phyloP scores from a whole-genome alignment of 2,329 filamentous ascomycete species.

The Aotearoamyces nothofagi region DNA sequence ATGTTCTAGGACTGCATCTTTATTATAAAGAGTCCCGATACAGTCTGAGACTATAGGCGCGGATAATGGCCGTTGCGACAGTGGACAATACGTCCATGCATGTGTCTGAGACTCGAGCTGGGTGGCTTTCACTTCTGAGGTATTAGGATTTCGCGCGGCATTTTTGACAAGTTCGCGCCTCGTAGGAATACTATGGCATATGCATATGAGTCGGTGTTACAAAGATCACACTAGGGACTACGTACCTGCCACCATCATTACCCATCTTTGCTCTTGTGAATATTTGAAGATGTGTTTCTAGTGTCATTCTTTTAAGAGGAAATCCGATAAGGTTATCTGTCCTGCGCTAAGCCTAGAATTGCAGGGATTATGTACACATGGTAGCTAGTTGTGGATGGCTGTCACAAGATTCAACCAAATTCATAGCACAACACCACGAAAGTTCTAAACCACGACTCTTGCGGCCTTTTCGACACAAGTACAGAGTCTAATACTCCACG shows the following conservation, averaged over 20 bases:
- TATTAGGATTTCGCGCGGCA: slow-evolving; percentile 67
- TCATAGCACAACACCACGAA: slow-evolving; percentile 1
- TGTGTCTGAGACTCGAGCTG: slow-evolving; percentile 75
- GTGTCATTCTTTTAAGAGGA: too few relatives aligned
- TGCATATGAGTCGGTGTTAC: background rate
- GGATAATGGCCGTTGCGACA: slow-evolving; percentile 62
- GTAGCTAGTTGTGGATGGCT: too few relatives aligned
- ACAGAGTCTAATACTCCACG: background rate
- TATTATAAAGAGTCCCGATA: slow-evolving; percentile 80
- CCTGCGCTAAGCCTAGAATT: too few relatives aligned
- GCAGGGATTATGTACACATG: background rate
- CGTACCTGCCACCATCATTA: slow-evolving; percentile 77
- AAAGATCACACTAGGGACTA: slow-evolving; percentile 1
- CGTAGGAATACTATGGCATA: slow-evolving; percentile 58
- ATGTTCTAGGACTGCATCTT: slow-evolving; percentile 69
- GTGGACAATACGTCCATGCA: slow-evolving; percentile 72
- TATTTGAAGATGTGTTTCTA: too few relatives aligned
- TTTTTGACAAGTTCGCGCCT: slow-evolving; percentile 93
- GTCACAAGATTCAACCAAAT: slow-evolving; percentile 1
- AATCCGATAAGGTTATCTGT: too few relatives aligned
- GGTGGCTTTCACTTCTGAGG: slow-evolving; percentile 78
- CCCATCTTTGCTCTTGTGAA: slow-evolving; percentile 55
- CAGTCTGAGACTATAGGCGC: slow-evolving; percentile 66
- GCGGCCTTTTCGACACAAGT: background rate
- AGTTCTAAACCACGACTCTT: background rate